Evolutionary conservation across 768 basidiomycete genomes (phyloP), one percentile per base, ranked within the genome.

Genomic region (Phanerochaete carnosa): DNA sequence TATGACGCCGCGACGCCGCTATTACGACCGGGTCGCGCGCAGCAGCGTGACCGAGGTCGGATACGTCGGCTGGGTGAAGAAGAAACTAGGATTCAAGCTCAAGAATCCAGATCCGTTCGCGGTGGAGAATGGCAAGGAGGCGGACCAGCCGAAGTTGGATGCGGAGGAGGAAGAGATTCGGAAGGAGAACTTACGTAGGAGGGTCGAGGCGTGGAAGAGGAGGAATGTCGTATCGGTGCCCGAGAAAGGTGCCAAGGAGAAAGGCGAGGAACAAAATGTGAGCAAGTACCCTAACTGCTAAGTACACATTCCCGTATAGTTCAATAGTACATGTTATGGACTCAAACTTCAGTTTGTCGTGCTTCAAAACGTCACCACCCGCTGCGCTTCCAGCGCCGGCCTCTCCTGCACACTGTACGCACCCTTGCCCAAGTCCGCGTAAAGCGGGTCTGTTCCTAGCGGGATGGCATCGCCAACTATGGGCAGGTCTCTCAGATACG

Each of bases 31-130:
- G 62, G 72, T 88, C 4, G 76, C 78, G 54, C 69, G 77, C 33
- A 72, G 83, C 37, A 79, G 77, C 39, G 76, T 83, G 1, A 80
- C 86, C 57, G 84, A 87, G 70, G 88, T 82, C 0, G 92, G 92
- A 15, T 92, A 90, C 70, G 80, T 85, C 1, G 90, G 82, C n/a
- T 66, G 72, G 67, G 76, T 87, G 53, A 94, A 92, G 75, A 74
- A 74, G 60, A 72, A 67, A 60, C 69, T 83, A 60, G 86, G 89
- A 2, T 79, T 77, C 56, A 83, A 77, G 69, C 63, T 88, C 64
- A 69, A 67, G 39, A 67, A 75, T 45, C 64, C 67, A 1, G 68
- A 74, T 19, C 60, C 62, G 43, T 77, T 75, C 76, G 72, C 61
- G 65, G 67, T 61, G 12, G 79, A 79, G 49, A 59, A 64, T 22